phyloP scores from a whole-genome alignment of 331 rosid species.

The Erythrophleum ivorense region DNA sequence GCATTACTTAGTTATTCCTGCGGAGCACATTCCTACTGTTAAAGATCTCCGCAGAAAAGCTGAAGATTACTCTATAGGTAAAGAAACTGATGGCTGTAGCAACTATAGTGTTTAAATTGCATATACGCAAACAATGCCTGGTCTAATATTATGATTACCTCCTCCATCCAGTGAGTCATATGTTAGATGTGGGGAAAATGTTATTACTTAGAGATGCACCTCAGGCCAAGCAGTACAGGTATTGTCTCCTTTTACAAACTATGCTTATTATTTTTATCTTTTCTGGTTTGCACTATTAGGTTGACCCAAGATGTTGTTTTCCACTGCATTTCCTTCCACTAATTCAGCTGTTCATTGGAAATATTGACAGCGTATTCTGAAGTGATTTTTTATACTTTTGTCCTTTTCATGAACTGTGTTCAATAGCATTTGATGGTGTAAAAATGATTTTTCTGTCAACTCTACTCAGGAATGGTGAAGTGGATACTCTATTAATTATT shows the following conservation, averaged over 20 bases:
- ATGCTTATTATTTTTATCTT: slow-evolving; percentile 7
- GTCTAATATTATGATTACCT: slow-evolving; percentile 19
- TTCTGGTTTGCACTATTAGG: slow-evolving; percentile 14
- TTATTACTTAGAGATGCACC: slow-evolving; percentile 72
- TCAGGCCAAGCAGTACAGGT: slow-evolving; percentile 66
- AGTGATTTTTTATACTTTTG: background rate
- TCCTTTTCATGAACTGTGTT: background rate
- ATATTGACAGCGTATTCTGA: background rate
- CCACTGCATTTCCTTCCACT: background rate
- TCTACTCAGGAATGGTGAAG: background rate
- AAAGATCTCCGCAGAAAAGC: slow-evolving; percentile 63
- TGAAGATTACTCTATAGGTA: slow-evolving; percentile 83
- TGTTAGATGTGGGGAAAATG: slow-evolving; percentile 80
- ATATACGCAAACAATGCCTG: background rate
- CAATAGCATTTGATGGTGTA: background rate
- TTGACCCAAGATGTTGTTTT: slow-evolving; percentile 9
- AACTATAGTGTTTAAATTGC: slow-evolving; percentile 17
- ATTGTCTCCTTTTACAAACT: slow-evolving; percentile 25
- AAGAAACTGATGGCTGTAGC: slow-evolving; percentile 22
- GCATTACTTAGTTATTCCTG: slow-evolving; percentile 92
- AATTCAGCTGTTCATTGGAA: background rate
- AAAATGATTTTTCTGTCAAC: slow-evolving; percentile 20
- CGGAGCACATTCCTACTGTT: slow-evolving; percentile 77
- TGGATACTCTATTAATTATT: background rate
- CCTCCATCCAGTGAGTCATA: slow-evolving; percentile 68